phyloP scores from a whole-genome alignment of 305 asterid genomes.

The Fraxinus sp. region DNA sequence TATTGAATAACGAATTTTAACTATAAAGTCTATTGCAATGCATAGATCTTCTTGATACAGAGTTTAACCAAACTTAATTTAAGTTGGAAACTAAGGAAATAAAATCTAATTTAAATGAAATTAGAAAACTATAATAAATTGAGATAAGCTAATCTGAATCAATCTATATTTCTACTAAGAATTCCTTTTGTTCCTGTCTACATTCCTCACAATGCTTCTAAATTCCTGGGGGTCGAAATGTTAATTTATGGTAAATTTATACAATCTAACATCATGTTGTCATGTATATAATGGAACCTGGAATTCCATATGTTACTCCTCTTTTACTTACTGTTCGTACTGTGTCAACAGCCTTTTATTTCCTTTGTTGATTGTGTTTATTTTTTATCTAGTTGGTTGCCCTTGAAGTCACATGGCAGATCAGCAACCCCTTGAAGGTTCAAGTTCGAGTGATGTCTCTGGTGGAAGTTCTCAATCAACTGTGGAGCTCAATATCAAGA shows the following conservation, averaged over 20 bases:
- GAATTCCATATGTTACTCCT: conserved; percentile 8
- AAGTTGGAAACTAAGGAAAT: neutral
- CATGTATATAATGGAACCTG: neutral
- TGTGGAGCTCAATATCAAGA: conserved; percentile 79
- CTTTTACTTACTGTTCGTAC: neutral
- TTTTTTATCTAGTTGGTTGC: conserved; percentile 22
- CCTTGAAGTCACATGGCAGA: conserved; percentile 56
- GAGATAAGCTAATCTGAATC: neutral
- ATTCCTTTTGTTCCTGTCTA: neutral
- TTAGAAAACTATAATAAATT: neutral
- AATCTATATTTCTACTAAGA: neutral
- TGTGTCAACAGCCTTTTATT: neutral
- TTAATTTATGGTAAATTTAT: neutral
- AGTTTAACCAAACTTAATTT: neutral
- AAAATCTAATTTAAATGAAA: neutral
- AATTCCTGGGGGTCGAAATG: neutral
- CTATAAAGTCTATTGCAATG: neutral
- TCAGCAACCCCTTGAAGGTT: conserved; percentile 46
- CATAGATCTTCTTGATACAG: neutral
- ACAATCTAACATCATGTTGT: neutral
- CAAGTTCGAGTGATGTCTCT: conserved; percentile 44
- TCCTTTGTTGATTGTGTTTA: conserved; percentile 5
- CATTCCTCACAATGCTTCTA: neutral
- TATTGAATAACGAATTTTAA: neutral
- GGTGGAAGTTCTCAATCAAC: conserved; percentile 57